Evolutionary conservation across 495 filamentous ascomycete genomes (phyloP), one percentile per base, ranked within the genome.

Genomic region (Penicilliopsis zonata): DNA sequence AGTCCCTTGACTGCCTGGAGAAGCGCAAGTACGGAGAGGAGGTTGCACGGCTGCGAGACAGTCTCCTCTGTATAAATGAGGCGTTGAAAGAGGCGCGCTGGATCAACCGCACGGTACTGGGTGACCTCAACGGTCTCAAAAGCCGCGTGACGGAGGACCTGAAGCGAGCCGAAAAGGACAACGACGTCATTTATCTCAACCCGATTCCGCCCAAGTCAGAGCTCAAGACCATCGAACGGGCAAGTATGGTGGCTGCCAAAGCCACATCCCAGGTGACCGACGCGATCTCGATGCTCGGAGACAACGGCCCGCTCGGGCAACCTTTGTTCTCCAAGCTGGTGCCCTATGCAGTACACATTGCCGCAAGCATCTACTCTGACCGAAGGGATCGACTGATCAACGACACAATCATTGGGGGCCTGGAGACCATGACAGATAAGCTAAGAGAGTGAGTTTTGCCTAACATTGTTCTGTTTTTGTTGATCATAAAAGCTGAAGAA

Each of bases 1-100:
- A 88, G 15, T 84, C 90, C 4, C 76, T 84, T 31, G 87, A 96
- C 41, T 92, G 85, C 42, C 49, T 98, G 34, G 92, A 95, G 56
- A 94, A 88, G 66, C 70, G 79, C 31, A 90, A 82, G 46, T 98
- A 95, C 39, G 90, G 92, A 22, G 90, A 98, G 50, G 90, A 98
- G 61, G 84, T 98, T 13, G 86, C 90, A 0, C 67, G 90, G 9
- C 51, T 98, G 18, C 64, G 71, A 18, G 90, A 95, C 44, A 81
- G 82, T 34, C 65, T 93, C 32, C 62, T 69, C 3, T 93, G 86
- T 40, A 82, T 86, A 2, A 82, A 82, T 27, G 85, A 94, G 36
- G 90, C 83, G 0, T 51, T 96, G 32, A 92, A 82, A 49, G 88
- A 95, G 52, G 71, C 74, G 17, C 70, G 72, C 22, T 94, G 88